Evolutionary conservation across 2,329 filamentous ascomycete genomes (phyloP).

Genomic region (Pestalotiopsis sp.): DNA sequence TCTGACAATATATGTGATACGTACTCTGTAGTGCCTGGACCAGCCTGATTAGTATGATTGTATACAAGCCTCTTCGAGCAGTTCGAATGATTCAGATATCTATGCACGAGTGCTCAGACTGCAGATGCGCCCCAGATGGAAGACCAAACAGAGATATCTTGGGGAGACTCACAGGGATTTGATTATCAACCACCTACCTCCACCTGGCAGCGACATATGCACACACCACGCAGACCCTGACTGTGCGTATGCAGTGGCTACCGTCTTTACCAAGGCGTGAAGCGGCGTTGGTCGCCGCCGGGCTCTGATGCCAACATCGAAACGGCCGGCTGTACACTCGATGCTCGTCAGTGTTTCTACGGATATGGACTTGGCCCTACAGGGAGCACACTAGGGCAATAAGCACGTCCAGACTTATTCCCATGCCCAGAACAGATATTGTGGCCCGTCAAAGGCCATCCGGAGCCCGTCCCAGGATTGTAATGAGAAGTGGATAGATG

Average conservation of each 20-base stretch:
- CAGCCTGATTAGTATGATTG: background rate
- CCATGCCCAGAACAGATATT: background rate
- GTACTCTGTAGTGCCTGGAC: too few species aligned
- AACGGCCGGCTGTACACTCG: slow-evolving; percentile 16
- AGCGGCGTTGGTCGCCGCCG: slow-evolving; percentile 16
- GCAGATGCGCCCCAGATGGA: slow-evolving; percentile 1
- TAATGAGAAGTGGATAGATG: background rate
- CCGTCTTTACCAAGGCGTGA: slow-evolving; percentile 28
- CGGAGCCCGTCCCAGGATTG: background rate
- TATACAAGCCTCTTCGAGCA: background rate
- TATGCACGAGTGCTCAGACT: background rate
- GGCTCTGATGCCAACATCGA: slow-evolving; percentile 25
- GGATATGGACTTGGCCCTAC: background rate
- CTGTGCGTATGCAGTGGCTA: slow-evolving; percentile 41
- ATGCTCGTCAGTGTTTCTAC: background rate
- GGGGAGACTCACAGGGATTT: slow-evolving; percentile 26
- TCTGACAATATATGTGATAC: too few species aligned
- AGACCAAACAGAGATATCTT: slow-evolving; percentile 20
- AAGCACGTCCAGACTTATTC: background rate
- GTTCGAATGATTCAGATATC: background rate
- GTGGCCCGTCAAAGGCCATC: background rate
- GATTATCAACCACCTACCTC: slow-evolving; percentile 20
- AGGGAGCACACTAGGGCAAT: background rate
- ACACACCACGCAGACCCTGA: slow-evolving; percentile 15
- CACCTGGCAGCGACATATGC: slow-evolving; percentile 21